Evolutionary conservation across 306 rosid genomes (phyloP).

Genomic region (Crotalaria pallida): DNA sequence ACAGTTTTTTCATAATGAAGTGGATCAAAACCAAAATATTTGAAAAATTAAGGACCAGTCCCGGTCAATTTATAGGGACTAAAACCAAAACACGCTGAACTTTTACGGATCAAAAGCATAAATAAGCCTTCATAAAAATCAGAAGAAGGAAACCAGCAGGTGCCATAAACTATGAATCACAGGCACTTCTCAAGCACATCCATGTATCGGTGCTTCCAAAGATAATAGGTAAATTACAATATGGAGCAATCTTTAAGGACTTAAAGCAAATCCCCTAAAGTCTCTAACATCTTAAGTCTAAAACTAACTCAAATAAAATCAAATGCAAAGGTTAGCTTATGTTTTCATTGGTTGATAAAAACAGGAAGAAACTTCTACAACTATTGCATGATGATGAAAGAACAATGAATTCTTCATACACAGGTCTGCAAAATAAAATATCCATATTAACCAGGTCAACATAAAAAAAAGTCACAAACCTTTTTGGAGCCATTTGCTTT

Average conservation of each 20-base stretch:
- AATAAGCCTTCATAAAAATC: too few species aligned
- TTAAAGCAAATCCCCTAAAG: background rate
- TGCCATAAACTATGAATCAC: too few species aligned
- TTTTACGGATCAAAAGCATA: too few species aligned
- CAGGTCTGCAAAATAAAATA: background rate
- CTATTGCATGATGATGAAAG: background rate
- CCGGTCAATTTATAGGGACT: too few species aligned
- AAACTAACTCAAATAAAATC: background rate
- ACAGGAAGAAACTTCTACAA: slow-evolving; percentile 2
- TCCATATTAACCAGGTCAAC: background rate
- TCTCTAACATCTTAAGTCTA: background rate
- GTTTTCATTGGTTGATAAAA: background rate
- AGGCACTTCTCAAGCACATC: too few species aligned
- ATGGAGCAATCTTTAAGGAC: background rate
- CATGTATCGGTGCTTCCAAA: too few species aligned
- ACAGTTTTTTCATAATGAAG: too few species aligned
- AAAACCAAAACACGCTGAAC: too few species aligned
- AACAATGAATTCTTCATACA: background rate
- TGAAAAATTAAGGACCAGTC: too few species aligned
- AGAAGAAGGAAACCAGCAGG: background rate
- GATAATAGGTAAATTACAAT: background rate
- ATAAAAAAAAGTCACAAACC: slow-evolving; percentile 33
- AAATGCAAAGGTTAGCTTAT: background rate
- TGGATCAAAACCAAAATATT: too few species aligned
- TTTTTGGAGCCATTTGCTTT: slow-evolving; percentile 83